Evolutionary conservation across 768 basidiomycete species (phyloP).

Genomic region (Trametes cubensis): DNA sequence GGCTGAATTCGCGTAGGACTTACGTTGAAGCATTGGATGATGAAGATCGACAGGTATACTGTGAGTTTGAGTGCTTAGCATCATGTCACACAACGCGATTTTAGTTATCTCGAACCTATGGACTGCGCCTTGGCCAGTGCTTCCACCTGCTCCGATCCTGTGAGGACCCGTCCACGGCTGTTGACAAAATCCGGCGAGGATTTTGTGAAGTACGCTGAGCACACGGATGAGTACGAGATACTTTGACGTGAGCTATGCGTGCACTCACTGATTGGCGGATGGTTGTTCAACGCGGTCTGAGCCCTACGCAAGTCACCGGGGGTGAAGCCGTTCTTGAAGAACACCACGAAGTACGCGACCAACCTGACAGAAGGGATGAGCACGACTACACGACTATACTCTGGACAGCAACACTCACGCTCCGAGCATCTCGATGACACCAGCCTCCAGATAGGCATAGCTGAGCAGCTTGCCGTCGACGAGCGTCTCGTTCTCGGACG

Average conservation of each 20-base stretch:
- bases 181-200: constrained; percentile 59
- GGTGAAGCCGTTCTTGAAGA: constrained; percentile 62
- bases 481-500: constrained; percentile 57
- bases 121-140: constrained; percentile 64
- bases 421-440: constrained; percentile 59
- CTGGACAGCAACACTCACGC: constrained; percentile 44
- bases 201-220: constrained; percentile 50
- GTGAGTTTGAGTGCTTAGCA: not conserved
- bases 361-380: constrained; percentile 40
- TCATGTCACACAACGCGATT: not conserved
- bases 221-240: not conserved
- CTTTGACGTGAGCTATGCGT: not conserved
- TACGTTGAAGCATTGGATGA: constrained; percentile 71
- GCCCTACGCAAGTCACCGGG: constrained; percentile 57
- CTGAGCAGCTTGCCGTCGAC: constrained; percentile 65
- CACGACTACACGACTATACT: not conserved
- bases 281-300: constrained; percentile 37
- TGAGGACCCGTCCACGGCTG: constrained; percentile 48
- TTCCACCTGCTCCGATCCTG: constrained; percentile 53
- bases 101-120: constrained; percentile 42
- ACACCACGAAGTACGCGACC: constrained; percentile 68
- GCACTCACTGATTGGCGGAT: constrained; percentile 1
- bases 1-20: not conserved
- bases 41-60: constrained; percentile 69
- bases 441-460: constrained; percentile 69